Evolutionary conservation across 805 yeast species (phyloP), one percentile per base, ranked within the genome.

Genomic region (Candida maris): DNA sequence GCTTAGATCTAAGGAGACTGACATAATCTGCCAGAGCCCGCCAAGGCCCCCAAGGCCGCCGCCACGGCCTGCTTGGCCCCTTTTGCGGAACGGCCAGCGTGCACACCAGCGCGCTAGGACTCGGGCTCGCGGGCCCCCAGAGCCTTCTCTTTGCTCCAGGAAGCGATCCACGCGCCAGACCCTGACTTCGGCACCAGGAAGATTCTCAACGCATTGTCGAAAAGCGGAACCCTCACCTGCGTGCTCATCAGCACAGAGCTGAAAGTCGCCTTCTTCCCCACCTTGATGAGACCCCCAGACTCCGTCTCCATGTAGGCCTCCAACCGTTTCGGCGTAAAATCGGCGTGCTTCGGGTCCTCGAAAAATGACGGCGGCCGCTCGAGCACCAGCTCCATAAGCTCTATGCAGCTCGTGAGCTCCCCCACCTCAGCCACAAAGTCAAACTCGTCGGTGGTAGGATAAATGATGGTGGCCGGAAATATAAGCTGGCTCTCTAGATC

Each of bases 361-460:
- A 80, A 81, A 81, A 85, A 86, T 27, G 74, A 74, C 6, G 72
- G 72, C 3, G 89, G 88, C 51, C 88, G 71, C 28, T 79, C 70
- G 55, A 79, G 62, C 3, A 88, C 71, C 42, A 75, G 56, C 22
- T 73, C 74, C 42, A 87, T 56, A 8, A 85, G 52, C 25, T 84
- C 93, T 4, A 59, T 52, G 0, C 91, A 77, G 0, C 91, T 73
- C 1, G 81, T 68, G 24, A 79, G 61, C 59, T 88, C 96, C 41
- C 91, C 77, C 5, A 83, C 73, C 42, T 79, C 81, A 2, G 79
- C 84, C 26, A 91, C 67, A 49, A 81, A 80, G 58, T 91, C 97
- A 48, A 87, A 85, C 56, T 86, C 93, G 57, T 83, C 82, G 4
- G 76, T 77, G 2, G 88, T 74, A 16, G 97, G 97, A 49, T 87